Base-by-base conservation (phyloP, 805 yeast species). In the Blastobotrys chiropterorum region DNA sequence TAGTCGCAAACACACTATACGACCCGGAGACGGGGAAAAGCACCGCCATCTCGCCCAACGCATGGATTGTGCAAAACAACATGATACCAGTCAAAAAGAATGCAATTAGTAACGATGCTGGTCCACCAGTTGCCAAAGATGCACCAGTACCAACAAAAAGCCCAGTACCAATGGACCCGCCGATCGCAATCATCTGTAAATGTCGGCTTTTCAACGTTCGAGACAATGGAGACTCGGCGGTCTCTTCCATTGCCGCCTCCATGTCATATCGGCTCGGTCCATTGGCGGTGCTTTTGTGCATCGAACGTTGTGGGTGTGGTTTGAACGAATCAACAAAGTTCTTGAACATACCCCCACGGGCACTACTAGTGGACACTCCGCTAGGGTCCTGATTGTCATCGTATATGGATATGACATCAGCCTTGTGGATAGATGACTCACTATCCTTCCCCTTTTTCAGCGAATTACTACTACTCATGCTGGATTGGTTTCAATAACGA, bases 161-260 rank as follows among this genome's bases (percentile, higher is more conserved):
- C 57, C 85, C 85, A 26, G 92, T 83, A 62, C 95, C 96, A 54
- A 86, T 83, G 49, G 90, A 83, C 49, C 94, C 89, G 53, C 92
- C 92, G 50, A 86, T 73, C 38, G 94, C 88, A 60, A 87, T 83
- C 80, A 85, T 81, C 48, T 63, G 66, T 41, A 67, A 46, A 54
- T 67, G 71, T 6, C 72, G 62, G 14, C 57, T 56, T 52, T 66
- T 67, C 45, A 67, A 62, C 14, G 50, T 46, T 49, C 79, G 65
- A 31, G 77, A 71, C 54, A 83, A 70, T 2, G 85, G 88, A 2
- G 86, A 71, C 53, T 73, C 71, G 26, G 84, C 81, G 2, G 76
- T 57, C 38, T 67, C 34, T 11, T 26, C 34, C 34, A 26, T 6
- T 26, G 34, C 34, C 34, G 34, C 34, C 11, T 26, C 34, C 34